A percentile compares a stretch with the other conserved stretches of the same genome.
Evolutionary conservation across 331 rosid genomes (phyloP).

Genomic region (Erythrophleum ivorense): DNA sequence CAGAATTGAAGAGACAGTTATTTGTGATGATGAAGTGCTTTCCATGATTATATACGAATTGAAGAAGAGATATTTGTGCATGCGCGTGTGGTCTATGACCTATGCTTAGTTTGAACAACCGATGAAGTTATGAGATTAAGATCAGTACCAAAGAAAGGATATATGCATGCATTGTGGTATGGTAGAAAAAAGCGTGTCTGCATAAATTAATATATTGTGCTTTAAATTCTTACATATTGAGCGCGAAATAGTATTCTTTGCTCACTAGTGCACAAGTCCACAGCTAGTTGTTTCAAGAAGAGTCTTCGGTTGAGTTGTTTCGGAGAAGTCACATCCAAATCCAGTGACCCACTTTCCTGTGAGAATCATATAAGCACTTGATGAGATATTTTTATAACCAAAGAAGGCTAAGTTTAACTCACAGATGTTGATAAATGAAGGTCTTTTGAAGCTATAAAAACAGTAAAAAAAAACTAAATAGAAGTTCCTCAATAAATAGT

Average conservation of each 20-base stretch:
- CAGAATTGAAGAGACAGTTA: not conserved
- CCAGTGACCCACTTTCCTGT: slow-evolving; percentile 94
- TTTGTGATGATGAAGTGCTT: slow-evolving; percentile 3
- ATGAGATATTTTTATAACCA: not conserved
- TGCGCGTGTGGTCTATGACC: too few relatives aligned
- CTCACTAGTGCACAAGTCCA: slow-evolving; percentile 83
- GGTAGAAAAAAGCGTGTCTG: not conserved
- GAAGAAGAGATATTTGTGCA: not conserved
- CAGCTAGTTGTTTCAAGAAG: slow-evolving; percentile 88
- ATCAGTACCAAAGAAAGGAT: slow-evolving; percentile 10
- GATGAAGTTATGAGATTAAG: slow-evolving; percentile 10
- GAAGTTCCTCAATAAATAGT: slow-evolving; percentile 6
- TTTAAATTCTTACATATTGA: slow-evolving; percentile 75
- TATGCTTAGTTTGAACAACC: not conserved
- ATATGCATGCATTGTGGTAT: not conserved
- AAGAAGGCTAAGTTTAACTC: not conserved
- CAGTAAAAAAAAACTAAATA: not conserved
- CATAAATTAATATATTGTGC: not conserved
- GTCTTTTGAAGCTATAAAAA: slow-evolving; percentile 4
- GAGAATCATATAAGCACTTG: slow-evolving; percentile 31
- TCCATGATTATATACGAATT: not conserved
- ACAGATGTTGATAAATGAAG: not conserved
- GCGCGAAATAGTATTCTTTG: slow-evolving; percentile 84
- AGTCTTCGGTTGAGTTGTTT: slow-evolving; percentile 86
- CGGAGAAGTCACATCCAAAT: slow-evolving; percentile 91